These are phyloP conservation scores for Leccinum rimulosum DNA, from an alignment of 768 basidiomycete genomes.

Conservation along the genomic window DNA sequence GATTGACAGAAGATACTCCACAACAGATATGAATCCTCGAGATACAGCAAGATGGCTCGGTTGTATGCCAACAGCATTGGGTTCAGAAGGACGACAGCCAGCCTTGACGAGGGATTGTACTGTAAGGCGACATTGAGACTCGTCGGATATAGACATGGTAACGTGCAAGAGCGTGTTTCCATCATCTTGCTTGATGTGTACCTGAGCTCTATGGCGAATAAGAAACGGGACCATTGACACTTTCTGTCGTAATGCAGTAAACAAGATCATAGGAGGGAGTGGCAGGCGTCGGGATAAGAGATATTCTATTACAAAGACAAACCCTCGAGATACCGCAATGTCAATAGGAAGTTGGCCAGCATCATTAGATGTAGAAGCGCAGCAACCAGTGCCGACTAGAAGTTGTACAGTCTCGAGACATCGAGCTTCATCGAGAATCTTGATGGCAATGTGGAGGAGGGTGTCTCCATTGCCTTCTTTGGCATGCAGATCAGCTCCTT, in stretches of 20 bases:
- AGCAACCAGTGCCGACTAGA: neutral
- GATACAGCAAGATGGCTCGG: neutral
- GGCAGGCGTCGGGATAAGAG: neutral
- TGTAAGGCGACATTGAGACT: neutral
- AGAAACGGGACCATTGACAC: neutral
- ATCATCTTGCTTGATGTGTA: neutral
- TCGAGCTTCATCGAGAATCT: neutral
- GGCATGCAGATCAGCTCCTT: neutral
- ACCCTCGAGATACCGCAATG: neutral
- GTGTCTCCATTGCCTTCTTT: neutral
- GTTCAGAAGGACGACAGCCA: neutral
- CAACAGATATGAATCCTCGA: neutral
- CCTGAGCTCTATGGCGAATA: neutral
- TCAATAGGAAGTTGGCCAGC: neutral
- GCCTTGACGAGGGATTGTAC: neutral
- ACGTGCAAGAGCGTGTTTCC: neutral
- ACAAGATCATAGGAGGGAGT: neutral
- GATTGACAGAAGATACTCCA: neutral
- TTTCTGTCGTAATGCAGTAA: neutral
- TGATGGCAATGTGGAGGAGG: neutral
- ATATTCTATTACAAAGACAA: neutral
- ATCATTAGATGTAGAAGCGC: neutral
- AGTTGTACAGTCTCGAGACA: neutral
- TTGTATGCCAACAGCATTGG: neutral
- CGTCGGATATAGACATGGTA: neutral